Percentiles rank a stretch among this genome's conserved stretches.
These are phyloP conservation scores for Eutrema japonicum DNA, from an alignment of 345 rosid genomes.

Conservation along the genomic window DNA sequence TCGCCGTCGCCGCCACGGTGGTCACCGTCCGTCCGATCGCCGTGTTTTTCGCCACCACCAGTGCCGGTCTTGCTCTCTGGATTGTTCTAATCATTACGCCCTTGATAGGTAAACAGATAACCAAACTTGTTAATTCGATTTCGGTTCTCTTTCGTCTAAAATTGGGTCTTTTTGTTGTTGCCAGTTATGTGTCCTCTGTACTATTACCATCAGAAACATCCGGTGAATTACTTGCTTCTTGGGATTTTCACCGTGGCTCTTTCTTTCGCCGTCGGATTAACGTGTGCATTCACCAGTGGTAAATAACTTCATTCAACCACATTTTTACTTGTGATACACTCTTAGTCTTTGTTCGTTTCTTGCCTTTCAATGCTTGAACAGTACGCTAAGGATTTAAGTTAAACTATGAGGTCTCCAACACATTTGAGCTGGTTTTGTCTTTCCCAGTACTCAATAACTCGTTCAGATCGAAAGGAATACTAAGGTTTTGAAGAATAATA, in stretches of 20 bases:
- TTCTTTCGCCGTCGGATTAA: constrained; percentile 74
- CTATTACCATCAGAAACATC: constrained; percentile 83
- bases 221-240: constrained; percentile 75
- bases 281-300: constrained; percentile 83
- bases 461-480: neutral
- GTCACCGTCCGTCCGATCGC: constrained; percentile 69
- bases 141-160: neutral
- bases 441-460: constrained; percentile 1
- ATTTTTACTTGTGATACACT: constrained; percentile 24
- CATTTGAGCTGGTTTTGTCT: constrained; percentile 30
- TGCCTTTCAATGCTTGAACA: constrained; percentile 17
- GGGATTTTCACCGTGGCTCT: constrained; percentile 70
- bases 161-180: neutral
- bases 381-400: neutral
- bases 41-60: constrained; percentile 59
- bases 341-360: constrained; percentile 30
- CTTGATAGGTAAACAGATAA: constrained; percentile 51
- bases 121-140: neutral
- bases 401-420: constrained; percentile 1
- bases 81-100: constrained; percentile 72
- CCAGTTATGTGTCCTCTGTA: constrained; percentile 78
- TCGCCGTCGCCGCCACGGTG: constrained; percentile 75
- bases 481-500: neutral
- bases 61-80: constrained; percentile 71
- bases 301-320: neutral